Evolutionary conservation across 306 rosid genomes (phyloP).

Genomic region (Vicia villosa): DNA sequence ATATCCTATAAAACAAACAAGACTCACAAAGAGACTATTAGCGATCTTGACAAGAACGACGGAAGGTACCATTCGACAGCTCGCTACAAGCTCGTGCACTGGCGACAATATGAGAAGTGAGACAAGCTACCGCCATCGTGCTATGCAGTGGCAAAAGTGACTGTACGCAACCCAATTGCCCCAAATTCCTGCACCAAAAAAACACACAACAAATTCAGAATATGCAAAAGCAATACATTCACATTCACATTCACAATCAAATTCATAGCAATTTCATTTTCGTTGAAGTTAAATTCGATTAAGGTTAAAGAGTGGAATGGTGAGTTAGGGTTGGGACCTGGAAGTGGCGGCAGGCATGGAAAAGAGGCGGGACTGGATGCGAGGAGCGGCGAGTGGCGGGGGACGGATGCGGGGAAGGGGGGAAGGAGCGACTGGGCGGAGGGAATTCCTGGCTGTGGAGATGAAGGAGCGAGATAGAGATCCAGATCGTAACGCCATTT

Average conservation of each 20-base stretch:
- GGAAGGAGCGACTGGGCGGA: slow-evolving; percentile 62
- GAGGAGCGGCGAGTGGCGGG: slow-evolving; percentile 67
- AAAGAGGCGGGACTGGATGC: slow-evolving; percentile 66
- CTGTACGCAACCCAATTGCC: slow-evolving; percentile 75
- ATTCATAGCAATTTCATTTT: neutral
- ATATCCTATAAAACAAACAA: slow-evolving; percentile 64
- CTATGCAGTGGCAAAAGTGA: slow-evolving; percentile 66
- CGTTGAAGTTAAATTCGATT: neutral
- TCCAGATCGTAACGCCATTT: slow-evolving; percentile 75
- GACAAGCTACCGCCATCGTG: slow-evolving; percentile 48
- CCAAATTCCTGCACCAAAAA: slow-evolving; percentile 59
- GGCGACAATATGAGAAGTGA: slow-evolving; percentile 67
- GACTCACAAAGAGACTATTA: slow-evolving; percentile 98
- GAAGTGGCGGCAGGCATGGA: slow-evolving; percentile 69
- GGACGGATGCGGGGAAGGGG: slow-evolving; percentile 65
- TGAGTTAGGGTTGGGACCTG: slow-evolving; percentile 17
- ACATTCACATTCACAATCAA: neutral
- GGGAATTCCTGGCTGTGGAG: slow-evolving; percentile 66
- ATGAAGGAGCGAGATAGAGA: slow-evolving; percentile 71
- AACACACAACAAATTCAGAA: neutral
- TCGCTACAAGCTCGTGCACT: slow-evolving; percentile 71
- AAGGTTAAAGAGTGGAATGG: neutral
- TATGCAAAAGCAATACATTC: neutral
- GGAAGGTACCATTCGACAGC: slow-evolving; percentile 97
- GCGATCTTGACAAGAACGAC: slow-evolving; percentile 99